These are phyloP conservation scores for Penicillium sp. DNA, from an alignment of 2,329 filamentous ascomycete species.

Conservation along the genomic window DNA sequence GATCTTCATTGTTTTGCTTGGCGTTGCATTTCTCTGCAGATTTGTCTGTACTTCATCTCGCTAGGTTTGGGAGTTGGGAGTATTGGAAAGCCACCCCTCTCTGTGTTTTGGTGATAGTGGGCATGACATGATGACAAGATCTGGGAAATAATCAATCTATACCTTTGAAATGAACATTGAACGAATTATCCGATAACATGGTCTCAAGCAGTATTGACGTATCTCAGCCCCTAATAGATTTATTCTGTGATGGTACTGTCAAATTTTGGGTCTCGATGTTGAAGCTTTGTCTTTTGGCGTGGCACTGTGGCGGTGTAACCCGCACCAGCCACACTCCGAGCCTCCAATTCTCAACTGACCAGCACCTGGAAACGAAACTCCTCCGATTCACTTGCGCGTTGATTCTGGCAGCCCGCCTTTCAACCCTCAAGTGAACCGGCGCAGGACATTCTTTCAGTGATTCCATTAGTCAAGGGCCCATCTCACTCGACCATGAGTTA, in stretches of 20 bases:
- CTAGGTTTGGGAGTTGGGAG: neutral
- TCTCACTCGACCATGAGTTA: constrained; percentile 34
- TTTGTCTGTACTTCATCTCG: constrained; percentile 23
- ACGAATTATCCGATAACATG: neutral
- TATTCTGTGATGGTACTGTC: too few relatives aligned
- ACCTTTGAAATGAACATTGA: neutral
- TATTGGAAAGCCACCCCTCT: neutral
- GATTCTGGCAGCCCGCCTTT: constrained; percentile 11
- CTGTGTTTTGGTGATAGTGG: neutral
- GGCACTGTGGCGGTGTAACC: constrained; percentile 29
- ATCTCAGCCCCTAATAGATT: too few relatives aligned
- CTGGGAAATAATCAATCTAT: neutral
- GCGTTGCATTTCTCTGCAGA: constrained; percentile 37
- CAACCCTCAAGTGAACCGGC: constrained; percentile 8
- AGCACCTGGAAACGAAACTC: constrained; percentile 16
- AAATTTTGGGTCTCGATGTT: neutral
- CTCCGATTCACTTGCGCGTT: constrained; percentile 23
- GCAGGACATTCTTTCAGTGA: constrained; percentile 7
- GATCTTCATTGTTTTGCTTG: constrained; percentile 45
- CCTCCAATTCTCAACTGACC: constrained; percentile 20
- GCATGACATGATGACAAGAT: constrained; percentile 3
- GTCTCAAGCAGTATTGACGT: too few relatives aligned
- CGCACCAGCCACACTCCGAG: constrained; percentile 23
- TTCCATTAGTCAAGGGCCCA: constrained; percentile 10
- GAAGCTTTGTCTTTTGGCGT: neutral